These are phyloP conservation scores for Stipa capillata DNA, from an alignment of 176 grass and related monocot genomes.

Conservation along the genomic window DNA sequence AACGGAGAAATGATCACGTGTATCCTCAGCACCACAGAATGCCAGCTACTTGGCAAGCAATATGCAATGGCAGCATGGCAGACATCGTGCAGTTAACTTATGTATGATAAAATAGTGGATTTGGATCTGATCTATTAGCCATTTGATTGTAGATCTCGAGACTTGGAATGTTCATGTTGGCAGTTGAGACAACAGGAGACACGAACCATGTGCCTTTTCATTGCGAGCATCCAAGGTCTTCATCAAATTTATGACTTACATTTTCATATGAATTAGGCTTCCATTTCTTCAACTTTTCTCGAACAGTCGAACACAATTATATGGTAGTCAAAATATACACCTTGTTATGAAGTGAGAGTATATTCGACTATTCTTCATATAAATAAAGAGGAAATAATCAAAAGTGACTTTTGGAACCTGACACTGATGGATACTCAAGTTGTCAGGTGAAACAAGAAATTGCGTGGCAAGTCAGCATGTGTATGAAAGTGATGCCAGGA, in stretches of 20 bases:
- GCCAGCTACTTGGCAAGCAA: not conserved
- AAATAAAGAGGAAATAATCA: not conserved
- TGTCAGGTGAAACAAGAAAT: slow-evolving; percentile 7
- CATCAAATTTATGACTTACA: not conserved
- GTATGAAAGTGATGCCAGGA: not conserved
- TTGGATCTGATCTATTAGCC: not conserved
- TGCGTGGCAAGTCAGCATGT: not conserved
- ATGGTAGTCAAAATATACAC: not conserved
- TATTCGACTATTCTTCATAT: not conserved
- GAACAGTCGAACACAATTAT: not conserved
- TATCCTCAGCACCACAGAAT: not conserved
- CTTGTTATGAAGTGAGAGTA: not conserved
- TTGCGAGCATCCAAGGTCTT: not conserved
- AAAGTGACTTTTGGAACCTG: not conserved
- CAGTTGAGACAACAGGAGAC: not conserved
- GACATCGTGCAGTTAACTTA: not conserved
- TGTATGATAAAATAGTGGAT: not conserved
- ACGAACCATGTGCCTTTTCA: not conserved
- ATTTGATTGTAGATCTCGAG: slow-evolving; percentile 12
- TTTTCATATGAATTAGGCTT: too few species aligned
- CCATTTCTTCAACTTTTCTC: not conserved
- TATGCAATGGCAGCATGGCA: not conserved
- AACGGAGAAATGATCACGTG: not conserved
- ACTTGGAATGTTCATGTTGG: not conserved
- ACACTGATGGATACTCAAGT: too few species aligned